Evolutionary conservation across 331 rosid genomes (phyloP).

Genomic region (Erythrophleum ivorense): DNA sequence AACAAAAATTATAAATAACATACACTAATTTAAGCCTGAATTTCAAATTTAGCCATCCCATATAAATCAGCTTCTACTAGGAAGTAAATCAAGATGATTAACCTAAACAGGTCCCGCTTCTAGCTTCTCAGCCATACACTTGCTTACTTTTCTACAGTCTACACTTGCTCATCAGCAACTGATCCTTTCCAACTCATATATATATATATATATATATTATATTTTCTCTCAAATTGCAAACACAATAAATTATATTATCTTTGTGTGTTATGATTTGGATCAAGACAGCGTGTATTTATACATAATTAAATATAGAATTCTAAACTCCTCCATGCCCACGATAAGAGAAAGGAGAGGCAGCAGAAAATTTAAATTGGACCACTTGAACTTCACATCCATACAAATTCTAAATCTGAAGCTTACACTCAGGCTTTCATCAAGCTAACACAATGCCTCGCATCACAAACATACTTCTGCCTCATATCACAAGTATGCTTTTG

Average conservation of each 20-base stretch:
- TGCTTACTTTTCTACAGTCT: background rate
- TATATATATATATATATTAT: too few species aligned
- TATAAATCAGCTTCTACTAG: background rate
- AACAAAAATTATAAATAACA: background rate
- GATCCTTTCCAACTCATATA: background rate
- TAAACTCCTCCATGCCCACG: constrained; percentile 27
- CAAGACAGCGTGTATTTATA: background rate
- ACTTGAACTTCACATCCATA: background rate
- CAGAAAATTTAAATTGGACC: background rate
- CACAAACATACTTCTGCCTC: background rate
- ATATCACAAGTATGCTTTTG: background rate
- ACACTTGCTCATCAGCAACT: background rate
- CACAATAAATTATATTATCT: background rate
- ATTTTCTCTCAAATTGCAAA: background rate
- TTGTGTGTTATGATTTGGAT: background rate
- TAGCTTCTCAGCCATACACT: background rate
- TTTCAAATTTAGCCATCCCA: background rate
- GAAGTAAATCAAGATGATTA: background rate
- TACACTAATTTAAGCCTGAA: background rate
- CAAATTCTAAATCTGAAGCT: constrained; percentile 17
- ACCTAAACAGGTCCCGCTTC: background rate
- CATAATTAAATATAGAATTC: background rate
- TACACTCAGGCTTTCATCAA: background rate
- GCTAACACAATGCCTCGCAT: constrained; percentile 19
- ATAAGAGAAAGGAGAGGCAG: background rate